Conservation (phyloP, 2,329 filamentous ascomycete genomes). For the Escovopsis sp. region DNA sequence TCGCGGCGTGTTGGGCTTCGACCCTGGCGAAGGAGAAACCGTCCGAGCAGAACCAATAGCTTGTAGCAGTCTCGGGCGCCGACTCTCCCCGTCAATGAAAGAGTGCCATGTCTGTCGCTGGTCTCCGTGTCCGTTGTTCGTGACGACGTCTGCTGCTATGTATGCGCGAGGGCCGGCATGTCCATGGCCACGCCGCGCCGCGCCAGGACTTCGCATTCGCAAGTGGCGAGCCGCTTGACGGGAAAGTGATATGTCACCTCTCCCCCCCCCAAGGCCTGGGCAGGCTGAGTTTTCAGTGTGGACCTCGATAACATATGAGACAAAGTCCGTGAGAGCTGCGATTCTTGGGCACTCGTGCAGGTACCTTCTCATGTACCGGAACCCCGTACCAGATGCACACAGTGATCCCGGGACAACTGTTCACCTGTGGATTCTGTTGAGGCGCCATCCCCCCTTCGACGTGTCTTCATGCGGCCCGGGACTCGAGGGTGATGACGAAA, state of each 20-base stretch:
- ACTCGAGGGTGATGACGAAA: constrained; percentile 61
- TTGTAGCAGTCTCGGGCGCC: too few relatives aligned
- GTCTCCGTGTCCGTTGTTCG: too few relatives aligned
- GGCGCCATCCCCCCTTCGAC: not conserved
- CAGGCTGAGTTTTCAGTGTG: not conserved
- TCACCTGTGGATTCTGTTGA: not conserved
- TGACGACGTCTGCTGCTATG: too few relatives aligned
- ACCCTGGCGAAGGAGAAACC: constrained; percentile 1
- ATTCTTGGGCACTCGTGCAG: constrained; percentile 15
- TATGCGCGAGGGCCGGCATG: too few relatives aligned
- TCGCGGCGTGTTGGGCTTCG: constrained; percentile 1
- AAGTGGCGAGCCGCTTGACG: too few relatives aligned
- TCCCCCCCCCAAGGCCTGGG: not conserved
- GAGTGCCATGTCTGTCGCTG: too few relatives aligned
- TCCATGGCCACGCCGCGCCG: too few relatives aligned
- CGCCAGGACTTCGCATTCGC: too few relatives aligned
- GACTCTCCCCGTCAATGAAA: too few relatives aligned
- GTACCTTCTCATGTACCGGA: constrained; percentile 2
- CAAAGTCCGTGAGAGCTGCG: constrained; percentile 1
- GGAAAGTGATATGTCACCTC: too few relatives aligned
- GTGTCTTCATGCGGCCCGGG: not conserved
- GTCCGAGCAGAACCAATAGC: not conserved
- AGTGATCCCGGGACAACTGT: not conserved
- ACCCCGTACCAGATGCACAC: not conserved
- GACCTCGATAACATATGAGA: not conserved